These are phyloP conservation scores for Ophiocordyceps unilateralis DNA, from an alignment of 2,329 filamentous ascomycete genomes.

Conservation along the genomic window DNA sequence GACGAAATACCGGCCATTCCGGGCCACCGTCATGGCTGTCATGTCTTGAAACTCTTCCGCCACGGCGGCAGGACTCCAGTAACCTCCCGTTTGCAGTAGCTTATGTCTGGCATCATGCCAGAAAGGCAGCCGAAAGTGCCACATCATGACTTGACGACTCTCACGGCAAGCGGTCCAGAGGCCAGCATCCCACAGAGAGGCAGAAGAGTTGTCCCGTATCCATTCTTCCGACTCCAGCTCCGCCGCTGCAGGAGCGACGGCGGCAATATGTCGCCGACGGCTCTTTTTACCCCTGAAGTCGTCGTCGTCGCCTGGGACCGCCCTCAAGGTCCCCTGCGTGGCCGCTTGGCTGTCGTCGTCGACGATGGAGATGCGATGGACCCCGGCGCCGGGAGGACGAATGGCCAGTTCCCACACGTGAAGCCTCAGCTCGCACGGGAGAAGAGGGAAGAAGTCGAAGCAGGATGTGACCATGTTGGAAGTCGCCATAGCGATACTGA, in stretches of 20 bases:
- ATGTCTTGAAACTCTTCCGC: not conserved
- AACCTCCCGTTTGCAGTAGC: not conserved
- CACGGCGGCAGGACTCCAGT: not conserved
- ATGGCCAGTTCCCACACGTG: not conserved
- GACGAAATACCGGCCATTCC: not conserved
- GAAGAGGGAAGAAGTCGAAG: slow-evolving; percentile 1
- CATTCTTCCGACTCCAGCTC: not conserved
- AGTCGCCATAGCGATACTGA: not conserved
- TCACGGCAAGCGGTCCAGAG: slow-evolving; percentile 3
- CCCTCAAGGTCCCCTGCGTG: not conserved
- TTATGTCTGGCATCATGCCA: not conserved
- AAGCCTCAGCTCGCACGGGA: slow-evolving; percentile 1
- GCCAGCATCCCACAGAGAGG: slow-evolving; percentile 2
- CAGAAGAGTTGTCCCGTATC: slow-evolving; percentile 2
- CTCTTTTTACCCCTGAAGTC: no score
- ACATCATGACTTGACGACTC: slow-evolving; percentile 1
- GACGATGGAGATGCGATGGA: not conserved
- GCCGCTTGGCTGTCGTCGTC: not conserved
- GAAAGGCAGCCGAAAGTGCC: not conserved
- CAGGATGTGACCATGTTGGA: not conserved
- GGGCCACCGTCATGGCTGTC: not conserved
- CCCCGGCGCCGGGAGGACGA: not conserved
- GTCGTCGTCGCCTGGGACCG: not conserved
- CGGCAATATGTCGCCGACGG: not conserved
- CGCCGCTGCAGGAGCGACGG: not conserved